A percentile compares a stretch with the other conserved stretches of the same genome.
phyloP scores from a whole-genome alignment of 1,284 basidiomycete species.

The Coniophora puteana region DNA sequence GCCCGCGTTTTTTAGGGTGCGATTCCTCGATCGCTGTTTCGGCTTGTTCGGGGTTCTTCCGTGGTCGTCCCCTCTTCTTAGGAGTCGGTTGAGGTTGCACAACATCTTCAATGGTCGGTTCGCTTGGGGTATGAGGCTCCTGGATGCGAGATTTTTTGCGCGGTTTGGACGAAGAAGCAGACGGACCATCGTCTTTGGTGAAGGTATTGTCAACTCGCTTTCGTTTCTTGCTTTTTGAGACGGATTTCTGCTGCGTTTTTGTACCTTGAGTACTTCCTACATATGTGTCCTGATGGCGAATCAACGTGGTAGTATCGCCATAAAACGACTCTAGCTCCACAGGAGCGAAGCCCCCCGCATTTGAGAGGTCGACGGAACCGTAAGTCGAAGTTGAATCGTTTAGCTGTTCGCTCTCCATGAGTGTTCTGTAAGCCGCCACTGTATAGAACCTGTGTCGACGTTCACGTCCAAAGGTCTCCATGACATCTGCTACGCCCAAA shows the following conservation, averaged over 20 bases:
- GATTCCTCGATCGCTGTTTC: constrained; percentile 1
- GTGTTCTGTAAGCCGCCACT: constrained; percentile 49
- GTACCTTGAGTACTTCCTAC: constrained; percentile 25
- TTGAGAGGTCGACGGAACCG: constrained; percentile 41
- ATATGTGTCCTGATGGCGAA: constrained; percentile 47
- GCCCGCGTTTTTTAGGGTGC: constrained; percentile 33
- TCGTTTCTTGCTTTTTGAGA: constrained; percentile 25
- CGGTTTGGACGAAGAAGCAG: constrained; percentile 30
- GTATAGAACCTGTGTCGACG: constrained; percentile 79
- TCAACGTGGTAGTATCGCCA: constrained; percentile 35
- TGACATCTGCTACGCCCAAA: constrained; percentile 59
- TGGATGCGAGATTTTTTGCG: constrained; percentile 35
- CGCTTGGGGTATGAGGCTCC: too few species aligned
- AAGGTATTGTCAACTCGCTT: constrained; percentile 15
- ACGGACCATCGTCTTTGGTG: constrained; percentile 23
- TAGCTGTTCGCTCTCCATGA: constrained; percentile 56
- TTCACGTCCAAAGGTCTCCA: constrained; percentile 78
- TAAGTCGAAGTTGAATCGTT: constrained; percentile 43
- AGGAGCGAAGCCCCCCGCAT: constrained; percentile 50
- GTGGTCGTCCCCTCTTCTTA: constrained; percentile 33
- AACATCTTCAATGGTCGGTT: constrained; percentile 9
- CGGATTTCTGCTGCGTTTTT: constrained; percentile 7
- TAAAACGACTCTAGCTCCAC: constrained; percentile 50
- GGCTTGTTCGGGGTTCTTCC: constrained; percentile 17
- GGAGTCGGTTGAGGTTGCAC: constrained; percentile 6